Base-by-base conservation (phyloP, 75 land plant species). In the Gnetum montanum region DNA sequence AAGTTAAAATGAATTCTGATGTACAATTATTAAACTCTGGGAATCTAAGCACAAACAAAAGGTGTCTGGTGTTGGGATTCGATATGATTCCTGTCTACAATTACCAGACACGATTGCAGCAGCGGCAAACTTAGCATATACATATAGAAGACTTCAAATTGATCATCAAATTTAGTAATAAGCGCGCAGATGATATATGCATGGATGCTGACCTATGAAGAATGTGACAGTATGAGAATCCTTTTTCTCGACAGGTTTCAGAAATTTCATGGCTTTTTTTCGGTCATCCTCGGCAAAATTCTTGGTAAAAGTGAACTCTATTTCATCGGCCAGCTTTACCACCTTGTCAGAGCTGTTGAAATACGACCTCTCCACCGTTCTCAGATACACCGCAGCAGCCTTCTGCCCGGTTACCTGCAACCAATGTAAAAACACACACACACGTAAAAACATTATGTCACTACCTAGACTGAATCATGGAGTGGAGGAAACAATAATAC, bases 171-270 rank as follows among this genome's bases (percentile, higher is more conserved):
- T n/a, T n/a, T n/a, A n/a, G n/a, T n/a, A n/a, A n/a, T n/a, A n/a
- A n/a, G n/a, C n/a, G n/a, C n/a, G n/a, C n/a, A n/a, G n/a, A n/a
- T n/a, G n/a, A n/a, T n/a, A n/a, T n/a, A n/a, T n/a, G n/a, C n/a
- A n/a, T n/a, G n/a, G n/a, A n/a, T n/a, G n/a, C n/a, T n/a, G n/a
- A 92, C 97, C 97, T 7, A 81, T 82, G 51, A 92, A 76, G 54
- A 88, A 92, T 34, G 94, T 87, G 46, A 84, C 69, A 65, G 77
- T 66, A 59, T 92, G 97, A 31, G 97, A 88, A 8, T 82, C 85
- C 49, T 74, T 84, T 15, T 61, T 64, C 25, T 84, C 76, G 25
- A 63, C 81, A 31, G 93, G 94, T 53, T 72, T 78, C 30, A 92
- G 72, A 44, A 64, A 81, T 49, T 82, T 69, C 89, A 86, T 83